Percentiles rank a stretch among this genome's conserved stretches.
phyloP scores from a whole-genome alignment of 129 eudicot species.

The Flaveria ramosissima region DNA sequence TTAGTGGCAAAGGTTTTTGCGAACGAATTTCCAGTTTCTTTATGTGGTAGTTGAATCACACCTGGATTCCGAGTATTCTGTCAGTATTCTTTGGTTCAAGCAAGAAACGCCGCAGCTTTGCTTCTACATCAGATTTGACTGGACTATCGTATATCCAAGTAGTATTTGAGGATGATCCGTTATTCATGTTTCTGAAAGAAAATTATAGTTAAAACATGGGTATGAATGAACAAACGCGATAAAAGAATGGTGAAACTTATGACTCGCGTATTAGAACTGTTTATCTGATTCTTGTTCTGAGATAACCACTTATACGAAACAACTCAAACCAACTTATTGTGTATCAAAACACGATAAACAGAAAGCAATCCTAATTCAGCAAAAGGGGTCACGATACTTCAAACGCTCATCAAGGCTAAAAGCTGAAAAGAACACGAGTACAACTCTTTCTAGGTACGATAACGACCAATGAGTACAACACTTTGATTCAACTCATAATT shows the following conservation, averaged over 20 bases:
- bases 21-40: background rate
- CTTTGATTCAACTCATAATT: too few relatives aligned
- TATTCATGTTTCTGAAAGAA: constrained; percentile 59
- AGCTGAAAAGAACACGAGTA: too few relatives aligned
- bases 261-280: background rate
- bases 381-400: too few relatives aligned
- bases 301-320: too few relatives aligned
- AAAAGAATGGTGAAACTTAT: background rate
- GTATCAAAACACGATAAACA: too few relatives aligned
- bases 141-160: constrained; percentile 72
- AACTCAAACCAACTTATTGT: too few relatives aligned
- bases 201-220: background rate
- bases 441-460: too few relatives aligned
- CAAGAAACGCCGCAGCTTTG: constrained; percentile 62
- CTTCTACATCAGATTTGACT: constrained; percentile 73
- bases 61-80: constrained; percentile 95
- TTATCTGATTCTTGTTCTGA: background rate
- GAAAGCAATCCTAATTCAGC: too few relatives aligned
- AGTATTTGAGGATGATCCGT: constrained; percentile 47
- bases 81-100: constrained; percentile 63
- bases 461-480: too few relatives aligned
- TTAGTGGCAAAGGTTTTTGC: background rate
- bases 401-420: too few relatives aligned
- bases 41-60: constrained; percentile 4
- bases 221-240: background rate